Conservation (phyloP, 2,329 filamentous ascomycete genomes). For the Didymella exigua region DNA sequence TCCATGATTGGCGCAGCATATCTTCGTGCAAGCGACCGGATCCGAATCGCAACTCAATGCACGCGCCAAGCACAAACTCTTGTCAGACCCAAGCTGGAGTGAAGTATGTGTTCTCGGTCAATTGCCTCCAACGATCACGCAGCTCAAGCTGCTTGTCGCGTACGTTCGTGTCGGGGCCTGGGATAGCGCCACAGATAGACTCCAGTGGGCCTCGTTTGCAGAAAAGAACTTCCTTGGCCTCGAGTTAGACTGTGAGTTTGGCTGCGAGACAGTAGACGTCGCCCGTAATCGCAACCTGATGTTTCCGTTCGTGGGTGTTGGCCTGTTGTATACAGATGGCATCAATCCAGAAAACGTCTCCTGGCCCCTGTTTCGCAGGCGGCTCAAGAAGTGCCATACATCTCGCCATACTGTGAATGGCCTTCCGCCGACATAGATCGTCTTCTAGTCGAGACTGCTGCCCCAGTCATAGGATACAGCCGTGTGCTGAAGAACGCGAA, state of each 20-base stretch:
- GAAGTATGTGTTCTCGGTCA: neutral
- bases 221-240: neutral
- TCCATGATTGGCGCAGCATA: neutral
- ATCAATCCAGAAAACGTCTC: neutral
- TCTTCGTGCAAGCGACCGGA: neutral
- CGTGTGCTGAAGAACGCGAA: neutral
- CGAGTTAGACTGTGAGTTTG: neutral
- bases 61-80: neutral
- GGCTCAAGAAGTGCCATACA: neutral
- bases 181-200: neutral
- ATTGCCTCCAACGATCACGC: no score
- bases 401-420: neutral
- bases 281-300: neutral
- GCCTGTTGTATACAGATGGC: neutral
- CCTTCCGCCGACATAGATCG: neutral
- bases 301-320: neutral
- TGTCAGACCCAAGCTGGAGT: neutral
- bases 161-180: no score
- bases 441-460: no score
- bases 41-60: neutral
- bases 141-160: no score
- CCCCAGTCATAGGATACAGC: neutral
- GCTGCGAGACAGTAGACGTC: neutral
- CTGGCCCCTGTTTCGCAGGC: neutral
- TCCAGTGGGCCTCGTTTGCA: neutral